Evolutionary conservation across 176 grass and related monocot genomes (phyloP).

Genomic region (Oryza glumipatula): DNA sequence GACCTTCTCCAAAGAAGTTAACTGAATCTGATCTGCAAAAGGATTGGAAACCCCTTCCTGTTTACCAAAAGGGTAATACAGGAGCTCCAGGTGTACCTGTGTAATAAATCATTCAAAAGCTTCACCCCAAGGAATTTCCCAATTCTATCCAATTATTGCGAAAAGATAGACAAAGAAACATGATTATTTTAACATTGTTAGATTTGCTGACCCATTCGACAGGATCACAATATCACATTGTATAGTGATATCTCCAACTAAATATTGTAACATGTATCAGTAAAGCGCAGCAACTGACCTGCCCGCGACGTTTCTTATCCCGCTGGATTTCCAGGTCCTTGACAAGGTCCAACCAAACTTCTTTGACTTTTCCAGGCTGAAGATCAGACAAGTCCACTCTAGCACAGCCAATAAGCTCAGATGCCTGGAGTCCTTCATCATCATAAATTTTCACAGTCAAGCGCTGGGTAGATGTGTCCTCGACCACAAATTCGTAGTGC

Average conservation of each 20-base stretch:
- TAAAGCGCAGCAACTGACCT: conserved; percentile 57
- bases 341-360: conserved; percentile 90
- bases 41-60: conserved; percentile 79
- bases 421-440: conserved; percentile 84
- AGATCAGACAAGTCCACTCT: conserved; percentile 68
- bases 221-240: neutral
- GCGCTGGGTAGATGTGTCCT: conserved; percentile 88
- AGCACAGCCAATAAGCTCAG: conserved; percentile 88
- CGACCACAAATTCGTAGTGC: conserved; percentile 91
- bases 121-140: conserved; percentile 7
- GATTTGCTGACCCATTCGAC: neutral
- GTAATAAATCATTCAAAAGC: conserved; percentile 29
- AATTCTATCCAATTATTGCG: neutral
- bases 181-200: neutral
- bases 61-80: conserved; percentile 79
- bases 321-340: conserved; percentile 90
- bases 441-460: conserved; percentile 90
- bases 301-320: conserved; percentile 83
- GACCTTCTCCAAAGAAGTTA: conserved; percentile 93
- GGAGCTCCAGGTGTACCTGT: conserved; percentile 95
- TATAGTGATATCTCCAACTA: neutral
- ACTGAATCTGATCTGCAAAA: conserved; percentile 69
- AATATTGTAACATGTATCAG: conserved; percentile 4
- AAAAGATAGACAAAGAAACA: neutral
- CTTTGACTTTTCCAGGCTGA: conserved; percentile 89